These are phyloP conservation scores for Tolypocladium endophyticum DNA, from an alignment of 2,329 filamentous ascomycete genomes.

Conservation along the genomic window DNA sequence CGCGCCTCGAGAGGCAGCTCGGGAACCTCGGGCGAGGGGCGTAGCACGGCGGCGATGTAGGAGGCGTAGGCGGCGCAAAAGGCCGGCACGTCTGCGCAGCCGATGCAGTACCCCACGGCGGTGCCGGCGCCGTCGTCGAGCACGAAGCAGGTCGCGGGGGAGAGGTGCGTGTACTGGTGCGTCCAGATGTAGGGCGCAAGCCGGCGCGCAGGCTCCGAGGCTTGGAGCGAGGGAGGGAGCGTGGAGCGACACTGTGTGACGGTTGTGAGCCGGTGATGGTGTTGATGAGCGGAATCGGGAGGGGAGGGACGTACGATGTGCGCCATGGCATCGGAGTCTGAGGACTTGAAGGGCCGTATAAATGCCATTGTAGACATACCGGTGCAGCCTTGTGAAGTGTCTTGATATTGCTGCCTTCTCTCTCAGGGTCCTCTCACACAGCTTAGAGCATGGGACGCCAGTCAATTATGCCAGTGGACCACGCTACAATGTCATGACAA, in stretches of 20 bases:
- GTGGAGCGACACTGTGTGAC: constrained; percentile 33
- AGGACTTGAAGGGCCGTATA: constrained; percentile 28
- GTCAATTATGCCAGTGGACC: neutral
- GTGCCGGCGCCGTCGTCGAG: constrained; percentile 34
- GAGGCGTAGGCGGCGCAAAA: constrained; percentile 25
- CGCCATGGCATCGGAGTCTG: constrained; percentile 29
- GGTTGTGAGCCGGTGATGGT: neutral
- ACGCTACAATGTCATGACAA: neutral
- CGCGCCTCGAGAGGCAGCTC: constrained; percentile 9
- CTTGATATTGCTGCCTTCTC: neutral
- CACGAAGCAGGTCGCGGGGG: constrained; percentile 32
- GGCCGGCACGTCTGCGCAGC: constrained; percentile 29
- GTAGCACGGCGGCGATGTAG: constrained; percentile 26
- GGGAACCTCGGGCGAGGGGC: constrained; percentile 10
- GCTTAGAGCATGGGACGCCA: neutral
- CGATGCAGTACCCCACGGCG: constrained; percentile 40
- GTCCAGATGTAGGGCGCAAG: constrained; percentile 41
- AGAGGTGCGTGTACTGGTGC: constrained; percentile 37
- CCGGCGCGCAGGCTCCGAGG: constrained; percentile 20
- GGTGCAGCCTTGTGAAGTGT: neutral
- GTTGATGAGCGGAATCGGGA: neutral
- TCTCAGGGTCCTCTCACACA: neutral
- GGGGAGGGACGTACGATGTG: constrained; percentile 24
- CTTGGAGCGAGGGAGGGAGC: constrained; percentile 29
- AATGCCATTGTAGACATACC: constrained; percentile 25